A percentile compares a stretch with the other conserved stretches of the same genome.
Conservation (phyloP, 148 eudicot genomes). For the Nyssa sinensis region DNA sequence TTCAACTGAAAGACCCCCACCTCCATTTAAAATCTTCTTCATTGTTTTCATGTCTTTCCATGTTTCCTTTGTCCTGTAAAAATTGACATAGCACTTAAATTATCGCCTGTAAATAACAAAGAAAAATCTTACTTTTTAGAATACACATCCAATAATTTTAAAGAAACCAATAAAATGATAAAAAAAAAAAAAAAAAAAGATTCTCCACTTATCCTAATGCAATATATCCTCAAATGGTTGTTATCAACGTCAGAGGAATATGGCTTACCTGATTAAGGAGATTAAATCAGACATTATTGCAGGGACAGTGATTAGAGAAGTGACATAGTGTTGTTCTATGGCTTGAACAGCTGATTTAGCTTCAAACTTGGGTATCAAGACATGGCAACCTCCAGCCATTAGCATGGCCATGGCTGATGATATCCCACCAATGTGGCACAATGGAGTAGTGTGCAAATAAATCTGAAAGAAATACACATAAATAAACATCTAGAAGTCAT, state of each 20-base stretch:
- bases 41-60: constrained; percentile 34
- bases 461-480: constrained; percentile 37
- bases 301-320: constrained; percentile 86
- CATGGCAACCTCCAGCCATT: constrained; percentile 91
- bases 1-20: constrained; percentile 69
- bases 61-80: constrained; percentile 39
- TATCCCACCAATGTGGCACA: constrained; percentile 96
- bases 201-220: neutral
- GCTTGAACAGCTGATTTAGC: constrained; percentile 59
- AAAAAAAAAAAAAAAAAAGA: neutral
- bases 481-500: neutral
- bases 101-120: too few relatives aligned
- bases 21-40: constrained; percentile 82
- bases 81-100: neutral
- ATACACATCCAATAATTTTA: too few relatives aligned
- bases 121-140: too few relatives aligned
- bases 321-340: constrained; percentile 53
- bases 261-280: constrained; percentile 52
- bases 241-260: neutral
- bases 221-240: neutral
- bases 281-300: constrained; percentile 81
- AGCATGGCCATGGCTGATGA: constrained; percentile 88
- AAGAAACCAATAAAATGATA: neutral
- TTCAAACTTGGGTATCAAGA: constrained; percentile 81
- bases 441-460: constrained; percentile 86